Percentiles rank a stretch among this genome's conserved stretches.
These are phyloP conservation scores for Globisporangium ultimum DNA, from an alignment of 352 stramenopile genomes.

Conservation along the genomic window DNA sequence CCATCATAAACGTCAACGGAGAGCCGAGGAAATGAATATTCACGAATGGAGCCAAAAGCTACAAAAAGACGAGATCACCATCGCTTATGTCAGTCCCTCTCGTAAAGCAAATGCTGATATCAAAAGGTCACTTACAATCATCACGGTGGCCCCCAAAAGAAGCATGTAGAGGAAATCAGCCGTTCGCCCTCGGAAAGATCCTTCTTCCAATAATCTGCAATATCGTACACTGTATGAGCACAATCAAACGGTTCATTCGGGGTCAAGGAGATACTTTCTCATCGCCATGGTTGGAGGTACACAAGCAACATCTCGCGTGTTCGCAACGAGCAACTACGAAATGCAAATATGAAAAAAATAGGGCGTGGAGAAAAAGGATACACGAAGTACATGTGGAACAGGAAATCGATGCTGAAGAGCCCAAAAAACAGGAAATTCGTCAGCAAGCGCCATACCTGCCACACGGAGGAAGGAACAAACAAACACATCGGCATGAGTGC, in stretches of 20 bases:
- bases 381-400: slow-evolving; percentile 99
- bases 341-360: too few species aligned
- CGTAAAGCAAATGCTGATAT: too few species aligned
- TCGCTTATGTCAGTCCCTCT: too few species aligned
- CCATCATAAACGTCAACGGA: slow-evolving; percentile 99
- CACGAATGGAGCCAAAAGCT: slow-evolving; percentile 95
- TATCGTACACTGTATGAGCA: slow-evolving; percentile 81
- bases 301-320: neutral
- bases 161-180: slow-evolving; percentile 99
- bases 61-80: neutral
- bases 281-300: too few species aligned
- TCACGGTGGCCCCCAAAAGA: slow-evolving; percentile 92
- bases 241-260: too few species aligned
- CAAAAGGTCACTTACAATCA: slow-evolving; percentile 75
- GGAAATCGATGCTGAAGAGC: slow-evolving; percentile 98
- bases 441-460: slow-evolving; percentile 93
- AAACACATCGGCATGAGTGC: neutral
- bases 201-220: slow-evolving; percentile 96
- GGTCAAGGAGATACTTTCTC: too few species aligned
- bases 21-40: slow-evolving; percentile 97
- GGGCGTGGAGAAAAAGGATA: slow-evolving; percentile 39
- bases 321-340: too few species aligned
- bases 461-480: neutral
- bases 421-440: slow-evolving; percentile 99
- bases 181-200: slow-evolving; percentile 96